Percentiles rank a stretch among this genome's conserved stretches.
These are phyloP conservation scores for Prunus fruticosa DNA, from an alignment of 306 rosid species.

Conservation along the genomic window DNA sequence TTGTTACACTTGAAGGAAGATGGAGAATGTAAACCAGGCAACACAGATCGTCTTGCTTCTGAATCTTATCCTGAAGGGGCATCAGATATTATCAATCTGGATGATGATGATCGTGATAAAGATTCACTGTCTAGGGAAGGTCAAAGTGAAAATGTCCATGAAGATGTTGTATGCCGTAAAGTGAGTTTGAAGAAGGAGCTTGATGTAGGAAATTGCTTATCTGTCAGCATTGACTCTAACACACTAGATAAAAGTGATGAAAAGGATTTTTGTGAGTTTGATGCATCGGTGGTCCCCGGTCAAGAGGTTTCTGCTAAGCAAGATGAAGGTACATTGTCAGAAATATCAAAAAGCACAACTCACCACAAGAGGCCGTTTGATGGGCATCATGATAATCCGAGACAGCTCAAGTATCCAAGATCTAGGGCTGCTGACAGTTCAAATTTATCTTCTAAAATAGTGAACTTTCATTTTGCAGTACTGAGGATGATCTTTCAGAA, in stretches of 20 bases:
- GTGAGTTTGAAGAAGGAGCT: conserved; percentile 39
- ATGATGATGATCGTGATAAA: conserved; percentile 32
- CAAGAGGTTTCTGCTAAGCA: conserved; percentile 41
- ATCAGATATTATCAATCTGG: conserved; percentile 34
- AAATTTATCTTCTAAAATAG: conserved; percentile 63
- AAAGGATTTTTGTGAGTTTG: conserved; percentile 40
- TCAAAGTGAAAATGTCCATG: conserved; percentile 33
- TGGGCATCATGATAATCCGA: conserved; percentile 69
- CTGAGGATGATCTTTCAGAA: conserved; percentile 75
- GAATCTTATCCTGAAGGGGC: conserved; percentile 45
- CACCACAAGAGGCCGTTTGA: conserved; percentile 76
- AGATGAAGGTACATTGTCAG: conserved; percentile 47
- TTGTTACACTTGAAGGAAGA: conserved; percentile 45
- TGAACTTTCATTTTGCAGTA: conserved; percentile 60
- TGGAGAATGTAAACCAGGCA: conserved; percentile 43
- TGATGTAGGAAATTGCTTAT: conserved; percentile 47
- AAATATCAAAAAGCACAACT: conserved; percentile 34
- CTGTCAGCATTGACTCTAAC: conserved; percentile 28
- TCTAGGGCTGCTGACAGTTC: conserved; percentile 58
- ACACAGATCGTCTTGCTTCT: conserved; percentile 36
- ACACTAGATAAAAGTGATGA: conserved; percentile 30
- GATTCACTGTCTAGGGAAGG: conserved; percentile 37
- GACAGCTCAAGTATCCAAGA: conserved; percentile 82
- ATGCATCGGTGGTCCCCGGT: conserved; percentile 35
- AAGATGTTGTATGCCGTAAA: conserved; percentile 35